Evolutionary conservation across 1,284 basidiomycete genomes (phyloP), one percentile per base, ranked within the genome.

Genomic region (Exobasidium rhododendri): DNA sequence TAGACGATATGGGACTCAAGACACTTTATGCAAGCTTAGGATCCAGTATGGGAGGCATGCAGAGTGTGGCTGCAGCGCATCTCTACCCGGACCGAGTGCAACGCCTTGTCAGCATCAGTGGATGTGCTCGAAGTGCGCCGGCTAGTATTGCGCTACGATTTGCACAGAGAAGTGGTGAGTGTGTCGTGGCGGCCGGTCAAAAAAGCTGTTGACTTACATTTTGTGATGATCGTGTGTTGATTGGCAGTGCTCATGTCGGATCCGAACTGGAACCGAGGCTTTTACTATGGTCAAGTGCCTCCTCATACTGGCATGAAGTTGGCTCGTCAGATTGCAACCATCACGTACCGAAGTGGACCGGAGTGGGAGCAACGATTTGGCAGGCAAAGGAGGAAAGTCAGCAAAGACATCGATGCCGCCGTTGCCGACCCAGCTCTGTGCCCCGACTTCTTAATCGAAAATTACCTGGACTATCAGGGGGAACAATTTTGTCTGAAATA

Each of bases 251-350:
- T 99, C 58, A 99, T 98, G 94, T 89, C 93, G 4, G 94, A 99
- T 81, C 94, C 94, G 0, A 97, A 98, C 71, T 99, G 94, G 96
- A 98, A 98, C 70, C 88, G 93, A 45, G 94, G 96, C 0, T 97
- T 94, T 80, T 99, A 99, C 82, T 99, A 99, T 77, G 74, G 70
- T 44, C 84, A 85, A n/a, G 79, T 94, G 13, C 96, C 94, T 1
- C 94, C 94, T 2, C 96, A 98, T 80, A 91, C 88, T 1, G 94
- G 94, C 26, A 97, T 98, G 93, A 99, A 99, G 81, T 86, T 99
- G 32, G 96, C 94, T 17, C 86, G 94, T 66, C 94, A 99, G 83
- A 97, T 99, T 70, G 96, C 96, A 4, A 98, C 96, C 0, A 97
- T 99, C 78, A 98, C 96, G 0, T 99, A 99, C 81, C 88, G 96